phyloP scores from a whole-genome alignment of 768 basidiomycete genomes.

The Pisolithus marmoratus region DNA sequence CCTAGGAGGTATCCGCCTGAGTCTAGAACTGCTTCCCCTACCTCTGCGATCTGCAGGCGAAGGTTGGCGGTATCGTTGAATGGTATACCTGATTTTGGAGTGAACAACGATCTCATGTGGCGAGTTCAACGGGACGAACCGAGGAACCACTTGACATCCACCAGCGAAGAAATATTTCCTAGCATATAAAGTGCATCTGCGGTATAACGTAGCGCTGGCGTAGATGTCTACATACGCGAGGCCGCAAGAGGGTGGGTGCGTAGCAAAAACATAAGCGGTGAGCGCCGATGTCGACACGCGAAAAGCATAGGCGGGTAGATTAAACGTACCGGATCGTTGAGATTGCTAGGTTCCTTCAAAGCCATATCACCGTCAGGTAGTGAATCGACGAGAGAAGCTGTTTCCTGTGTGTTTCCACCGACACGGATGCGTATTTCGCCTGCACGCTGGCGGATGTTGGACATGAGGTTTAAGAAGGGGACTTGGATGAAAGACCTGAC shows the following conservation, averaged over 20 bases:
- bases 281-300: neutral
- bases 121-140: slow-evolving; percentile 12
- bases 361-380: slow-evolving; percentile 23
- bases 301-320: neutral
- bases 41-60: slow-evolving; percentile 32
- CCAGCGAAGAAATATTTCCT: slow-evolving; percentile 37
- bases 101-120: neutral
- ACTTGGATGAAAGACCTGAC: slow-evolving; percentile 20
- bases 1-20: slow-evolving; percentile 33
- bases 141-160: slow-evolving; percentile 45
- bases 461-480: slow-evolving; percentile 44
- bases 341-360: slow-evolving; percentile 23
- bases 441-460: slow-evolving; percentile 39
- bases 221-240: slow-evolving; percentile 33
- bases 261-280: neutral
- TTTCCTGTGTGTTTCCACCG: slow-evolving; percentile 51
- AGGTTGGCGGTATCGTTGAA: slow-evolving; percentile 17
- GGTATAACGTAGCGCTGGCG: slow-evolving; percentile 46
- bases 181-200: slow-evolving; percentile 47
- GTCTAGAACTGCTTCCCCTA: slow-evolving; percentile 39
- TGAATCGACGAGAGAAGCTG: slow-evolving; percentile 21
- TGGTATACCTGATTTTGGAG: slow-evolving; percentile 10
- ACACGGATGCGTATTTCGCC: slow-evolving; percentile 39
- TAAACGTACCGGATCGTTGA: slow-evolving; percentile 10
- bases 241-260: neutral